phyloP scores from a whole-genome alignment of 1,139 yeast species.

The Candida sanyaensis region DNA sequence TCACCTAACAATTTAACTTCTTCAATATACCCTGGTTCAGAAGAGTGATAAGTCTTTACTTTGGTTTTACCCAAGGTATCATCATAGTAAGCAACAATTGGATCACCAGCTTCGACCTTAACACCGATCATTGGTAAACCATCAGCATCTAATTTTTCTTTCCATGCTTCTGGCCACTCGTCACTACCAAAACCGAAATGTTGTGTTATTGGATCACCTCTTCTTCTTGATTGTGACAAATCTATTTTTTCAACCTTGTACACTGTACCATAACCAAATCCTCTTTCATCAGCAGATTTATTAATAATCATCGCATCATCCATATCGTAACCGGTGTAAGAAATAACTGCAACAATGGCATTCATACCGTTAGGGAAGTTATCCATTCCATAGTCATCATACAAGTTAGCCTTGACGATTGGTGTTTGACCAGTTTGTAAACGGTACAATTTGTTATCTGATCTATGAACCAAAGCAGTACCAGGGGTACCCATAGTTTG shows the following conservation, averaged over 20 bases:
- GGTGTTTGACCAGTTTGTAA: slow-evolving; percentile 97
- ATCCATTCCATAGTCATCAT: slow-evolving; percentile 97
- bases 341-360: slow-evolving; percentile 98
- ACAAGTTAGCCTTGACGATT: slow-evolving; percentile 88
- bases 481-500: slow-evolving; percentile 99
- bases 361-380: slow-evolving; percentile 98
- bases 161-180: slow-evolving; percentile 91
- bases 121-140: slow-evolving; percentile 93
- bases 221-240: slow-evolving; percentile 71
- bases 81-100: slow-evolving; percentile 89
- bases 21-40: slow-evolving; percentile 93
- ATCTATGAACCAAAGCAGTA: slow-evolving; percentile 87
- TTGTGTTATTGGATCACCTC: slow-evolving; percentile 94
- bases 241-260: slow-evolving; percentile 94
- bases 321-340: slow-evolving; percentile 99
- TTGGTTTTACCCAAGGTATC: slow-evolving; percentile 90
- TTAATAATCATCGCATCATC: slow-evolving; percentile 98
- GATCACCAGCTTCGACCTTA: slow-evolving; percentile 92
- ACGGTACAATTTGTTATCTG: slow-evolving; percentile 92
- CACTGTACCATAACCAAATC: slow-evolving; percentile 96
- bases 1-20: slow-evolving; percentile 93
- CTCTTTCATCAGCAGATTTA: slow-evolving; percentile 96
- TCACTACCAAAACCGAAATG: slow-evolving; percentile 95
- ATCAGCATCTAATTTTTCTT: slow-evolving; percentile 82
- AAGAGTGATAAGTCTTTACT: slow-evolving; percentile 88